phyloP scores from a whole-genome alignment of 495 filamentous ascomycete species.

The Oidiodendron maius region DNA sequence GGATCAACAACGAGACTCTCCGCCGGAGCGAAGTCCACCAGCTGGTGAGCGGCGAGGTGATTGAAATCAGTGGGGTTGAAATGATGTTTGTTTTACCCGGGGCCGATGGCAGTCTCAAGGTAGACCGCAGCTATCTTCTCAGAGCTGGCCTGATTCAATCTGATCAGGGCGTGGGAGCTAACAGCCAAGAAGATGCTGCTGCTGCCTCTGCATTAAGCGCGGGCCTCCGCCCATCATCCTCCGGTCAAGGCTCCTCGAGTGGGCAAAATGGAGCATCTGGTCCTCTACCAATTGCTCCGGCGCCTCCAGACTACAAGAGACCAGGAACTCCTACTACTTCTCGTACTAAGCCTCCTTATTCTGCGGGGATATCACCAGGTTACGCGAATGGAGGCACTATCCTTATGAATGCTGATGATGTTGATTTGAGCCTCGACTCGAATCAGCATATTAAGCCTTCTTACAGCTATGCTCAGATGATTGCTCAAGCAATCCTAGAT shows the following conservation, averaged over 20 bases:
- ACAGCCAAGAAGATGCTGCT: constrained; percentile 2
- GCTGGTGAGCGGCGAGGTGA: constrained; percentile 77
- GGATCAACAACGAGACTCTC: constrained; percentile 64
- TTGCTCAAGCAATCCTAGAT: constrained; percentile 87
- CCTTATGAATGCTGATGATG: constrained; percentile 43
- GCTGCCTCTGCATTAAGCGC: constrained; percentile 11
- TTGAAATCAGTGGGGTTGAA: constrained; percentile 85
- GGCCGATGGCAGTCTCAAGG: constrained; percentile 47
- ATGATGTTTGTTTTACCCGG: constrained; percentile 96
- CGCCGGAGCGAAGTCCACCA: constrained; percentile 57
- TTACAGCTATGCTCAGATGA: constrained; percentile 95
- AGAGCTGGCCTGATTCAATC: constrained; percentile 36
- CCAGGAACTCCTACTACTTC: constrained; percentile 54
- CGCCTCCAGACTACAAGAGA: constrained; percentile 62
- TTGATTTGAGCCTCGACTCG: constrained; percentile 79
- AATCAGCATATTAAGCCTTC: constrained; percentile 88
- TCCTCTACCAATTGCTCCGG: constrained; percentile 58
- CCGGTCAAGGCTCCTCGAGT: not conserved
- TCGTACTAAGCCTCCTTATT: constrained; percentile 26
- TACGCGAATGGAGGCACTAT: constrained; percentile 32
- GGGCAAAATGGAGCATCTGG: constrained; percentile 48
- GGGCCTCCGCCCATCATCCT: constrained; percentile 1
- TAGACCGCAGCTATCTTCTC: constrained; percentile 46
- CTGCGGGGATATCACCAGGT: constrained; percentile 34
- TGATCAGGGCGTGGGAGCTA: constrained; percentile 1